Evolutionary conservation across 2,329 filamentous ascomycete species (phyloP), one percentile per base, ranked within the genome.

Genomic region (Fusarium sambucinum): DNA sequence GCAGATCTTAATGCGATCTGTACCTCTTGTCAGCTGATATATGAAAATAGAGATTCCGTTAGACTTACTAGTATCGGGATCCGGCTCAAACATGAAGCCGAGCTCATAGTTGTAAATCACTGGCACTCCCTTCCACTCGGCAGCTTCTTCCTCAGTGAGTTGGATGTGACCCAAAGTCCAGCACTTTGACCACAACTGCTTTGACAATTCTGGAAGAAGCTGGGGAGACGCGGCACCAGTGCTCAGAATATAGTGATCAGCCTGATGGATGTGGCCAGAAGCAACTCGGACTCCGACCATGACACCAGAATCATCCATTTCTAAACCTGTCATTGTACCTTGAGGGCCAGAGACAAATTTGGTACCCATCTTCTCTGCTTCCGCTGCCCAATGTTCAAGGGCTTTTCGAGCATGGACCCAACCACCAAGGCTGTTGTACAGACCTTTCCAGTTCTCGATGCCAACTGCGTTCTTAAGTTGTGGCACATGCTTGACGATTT

Each of bases 51-150:
- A 9, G 27, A 9, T 27, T 9, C 27, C 6, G 27, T 25, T 27
- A 27, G 2, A 29, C 38, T n/a, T 2, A 61, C 58, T 61, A 2
- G 58, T 61, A 5, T 61, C 58, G 1, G 38, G 44, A 19, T 61
- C 58, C 0, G 58, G 58, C 0, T 61, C 58, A 45, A 61, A 61
- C 58, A 61, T 61, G 16, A 61, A 61, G 6, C 58, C 58, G 8
- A 61, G 58, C 2, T 61, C 58, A 11, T 45, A 61, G 25, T 61
- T 52, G 9, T 61, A 30, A 14, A 61, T 61, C 0, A 61, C 55
- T 0, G 58, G 58, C 3, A 61, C 38, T 1, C 58, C 58, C 9
- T 51, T 40, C 58, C 55, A 61, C 8, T 45, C 30, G 2, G 32
- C 32, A 23, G 55, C 55, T 0, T 61, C 58, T 2, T 40, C 27